Base-by-base conservation (phyloP, 2,329 filamentous ascomycete genomes). In the Pleomassaria siparia region DNA sequence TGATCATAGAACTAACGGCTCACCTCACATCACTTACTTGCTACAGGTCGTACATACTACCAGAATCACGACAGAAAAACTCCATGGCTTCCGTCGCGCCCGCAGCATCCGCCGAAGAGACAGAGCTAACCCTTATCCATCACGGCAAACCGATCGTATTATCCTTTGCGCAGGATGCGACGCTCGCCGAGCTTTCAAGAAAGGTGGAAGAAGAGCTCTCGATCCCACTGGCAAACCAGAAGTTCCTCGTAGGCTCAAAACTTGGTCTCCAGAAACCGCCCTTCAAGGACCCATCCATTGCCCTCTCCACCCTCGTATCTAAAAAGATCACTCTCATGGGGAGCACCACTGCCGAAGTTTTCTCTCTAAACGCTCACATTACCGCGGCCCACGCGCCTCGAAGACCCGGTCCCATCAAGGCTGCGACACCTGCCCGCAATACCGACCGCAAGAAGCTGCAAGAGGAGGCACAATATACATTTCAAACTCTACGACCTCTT, bases 391-490 rank as follows among this genome's bases (percentile, higher is more conserved):
- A 66, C 21, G 62, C 72, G 3, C 72, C 66, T 44, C 74, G 73
- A 49, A 63, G 64, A 48, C 68, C 52, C 45, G 67, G 60, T 43
- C 72, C 58, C 60, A 67, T 72, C 64, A 73, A 70, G 70, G 67
- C 60, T 60, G 72, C 68, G 42, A 64, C 53, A 52, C 72, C 62
- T 46, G 64, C 66, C 18, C 67, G 58, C 35, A 76, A 71, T 46
- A 63, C 69, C 51, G 77, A 74, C 64, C 66, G 72, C 68, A 76
- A 75, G 56, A 76, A 73, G 32, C 66, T 72, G 2, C 73, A 76
- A 63, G 82, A 83, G n/a, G 81, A 86, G 49, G 75, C 77, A 16
- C 78, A 76, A 50, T 96, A 95, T 74, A 95, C 88, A 0, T 99
- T 99, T 73, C 80, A 86, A 54, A 82, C 83, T 0, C 77, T 97